Evolutionary conservation across 2,329 filamentous ascomycete species (phyloP).

Genomic region (Harringtonia aguacate): DNA sequence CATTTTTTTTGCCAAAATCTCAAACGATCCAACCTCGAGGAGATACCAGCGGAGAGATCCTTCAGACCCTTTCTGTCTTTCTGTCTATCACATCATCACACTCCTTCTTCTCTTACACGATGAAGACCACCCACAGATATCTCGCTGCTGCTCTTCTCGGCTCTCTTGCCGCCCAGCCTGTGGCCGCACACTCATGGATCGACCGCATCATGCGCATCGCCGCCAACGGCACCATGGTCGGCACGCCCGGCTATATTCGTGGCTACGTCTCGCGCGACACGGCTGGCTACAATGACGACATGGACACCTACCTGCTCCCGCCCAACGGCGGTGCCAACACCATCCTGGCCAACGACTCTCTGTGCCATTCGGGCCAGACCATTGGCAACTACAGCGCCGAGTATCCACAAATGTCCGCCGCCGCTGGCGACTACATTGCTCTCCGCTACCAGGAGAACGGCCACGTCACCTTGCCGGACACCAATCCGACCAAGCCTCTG

Average conservation of each 20-base stretch:
- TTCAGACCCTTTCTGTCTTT: too few species aligned
- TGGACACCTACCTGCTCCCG: constrained; percentile 55
- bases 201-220: constrained; percentile 65
- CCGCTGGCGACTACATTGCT: constrained; percentile 53
- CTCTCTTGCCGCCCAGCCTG: constrained; percentile 11
- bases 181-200: constrained; percentile 66
- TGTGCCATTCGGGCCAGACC: constrained; percentile 57
- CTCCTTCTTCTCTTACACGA: constrained; percentile 6
- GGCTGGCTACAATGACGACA: constrained; percentile 43
- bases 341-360: constrained; percentile 37
- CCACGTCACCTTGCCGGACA: constrained; percentile 53
- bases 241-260: constrained; percentile 63
- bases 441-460: constrained; percentile 66
- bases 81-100: too few species aligned
- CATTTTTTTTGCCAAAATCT: too few species aligned
- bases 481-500: constrained; percentile 45
- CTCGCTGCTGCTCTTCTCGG: background rate
- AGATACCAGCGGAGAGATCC: too few species aligned
- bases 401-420: constrained; percentile 51
- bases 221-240: constrained; percentile 62
- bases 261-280: constrained; percentile 51
- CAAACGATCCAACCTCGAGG: too few species aligned
- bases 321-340: constrained; percentile 36
- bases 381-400: constrained; percentile 43
- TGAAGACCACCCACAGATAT: background rate